A percentile compares a stretch with the other conserved stretches of the same genome.
Conservation (phyloP, 1,139 yeast species). For the Meyerozyma sp. region DNA sequence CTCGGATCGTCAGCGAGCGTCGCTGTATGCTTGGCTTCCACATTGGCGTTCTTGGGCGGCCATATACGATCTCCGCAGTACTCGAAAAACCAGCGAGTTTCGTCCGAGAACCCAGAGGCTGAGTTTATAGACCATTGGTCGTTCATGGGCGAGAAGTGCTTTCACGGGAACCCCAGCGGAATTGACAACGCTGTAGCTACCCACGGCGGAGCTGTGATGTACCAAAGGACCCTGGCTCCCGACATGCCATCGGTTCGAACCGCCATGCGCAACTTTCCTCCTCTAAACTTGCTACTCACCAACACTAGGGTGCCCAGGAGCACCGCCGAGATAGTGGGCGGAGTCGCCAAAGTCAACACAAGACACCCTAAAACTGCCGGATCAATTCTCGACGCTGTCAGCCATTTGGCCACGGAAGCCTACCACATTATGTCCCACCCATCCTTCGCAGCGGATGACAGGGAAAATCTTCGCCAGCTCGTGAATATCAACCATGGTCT, state of each 20-base stretch:
- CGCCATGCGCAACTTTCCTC: constrained; percentile 69
- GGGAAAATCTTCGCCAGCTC: constrained; percentile 51
- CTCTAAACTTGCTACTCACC: constrained; percentile 67
- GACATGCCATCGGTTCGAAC: constrained; percentile 55
- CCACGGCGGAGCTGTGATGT: constrained; percentile 92
- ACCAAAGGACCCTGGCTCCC: constrained; percentile 57
- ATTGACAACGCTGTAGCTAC: constrained; percentile 96
- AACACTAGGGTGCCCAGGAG: constrained; percentile 84
- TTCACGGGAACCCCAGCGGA: constrained; percentile 96
- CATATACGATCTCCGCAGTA: constrained; percentile 36
- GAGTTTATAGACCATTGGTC: constrained; percentile 80
- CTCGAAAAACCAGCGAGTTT: constrained; percentile 21
- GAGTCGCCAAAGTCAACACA: constrained; percentile 55
- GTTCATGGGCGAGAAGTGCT: constrained; percentile 87
- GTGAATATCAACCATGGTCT: constrained; percentile 88
- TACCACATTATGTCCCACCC: constrained; percentile 54
- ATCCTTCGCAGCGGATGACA: constrained; percentile 40
- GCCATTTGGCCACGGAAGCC: constrained; percentile 62
- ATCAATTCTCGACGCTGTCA: constrained; percentile 69
- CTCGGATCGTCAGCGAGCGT: constrained; percentile 92
- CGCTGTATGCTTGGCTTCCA: constrained; percentile 79
- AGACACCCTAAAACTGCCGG: constrained; percentile 51
- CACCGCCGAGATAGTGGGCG: constrained; percentile 77
- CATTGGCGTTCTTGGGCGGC: constrained; percentile 60
- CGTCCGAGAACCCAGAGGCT: constrained; percentile 40